Conservation (phyloP, 352 stramenopile genomes). For the Globisporangium rhizosaccharum region DNA sequence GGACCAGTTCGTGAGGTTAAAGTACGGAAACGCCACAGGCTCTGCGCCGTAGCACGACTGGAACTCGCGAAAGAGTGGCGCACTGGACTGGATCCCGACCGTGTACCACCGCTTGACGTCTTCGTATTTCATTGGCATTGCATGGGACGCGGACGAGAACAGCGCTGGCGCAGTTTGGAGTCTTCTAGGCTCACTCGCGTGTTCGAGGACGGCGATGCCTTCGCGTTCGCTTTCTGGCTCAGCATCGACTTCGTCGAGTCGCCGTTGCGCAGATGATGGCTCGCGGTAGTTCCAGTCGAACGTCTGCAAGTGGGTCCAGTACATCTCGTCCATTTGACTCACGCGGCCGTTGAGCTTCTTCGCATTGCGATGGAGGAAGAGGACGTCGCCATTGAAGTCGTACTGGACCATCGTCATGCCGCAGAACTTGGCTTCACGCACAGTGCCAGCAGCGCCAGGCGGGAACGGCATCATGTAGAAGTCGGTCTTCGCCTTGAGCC, state of each 20-base stretch:
- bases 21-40: slow-evolving; percentile 24
- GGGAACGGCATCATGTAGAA: slow-evolving; percentile 63
- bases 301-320: slow-evolving; percentile 38
- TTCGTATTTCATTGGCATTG: slow-evolving; percentile 32
- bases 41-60: slow-evolving; percentile 47
- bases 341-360: slow-evolving; percentile 60
- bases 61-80: slow-evolving; percentile 41
- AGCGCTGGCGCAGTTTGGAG: neutral
- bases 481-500: slow-evolving; percentile 55
- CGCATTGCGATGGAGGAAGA: slow-evolving; percentile 74
- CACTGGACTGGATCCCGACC: slow-evolving; percentile 36
- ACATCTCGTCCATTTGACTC: slow-evolving; percentile 28
- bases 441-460: slow-evolving; percentile 31
- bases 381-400: slow-evolving; percentile 35
- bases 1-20: slow-evolving; percentile 36
- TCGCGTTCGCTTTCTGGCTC: neutral
- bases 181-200: too few species aligned
- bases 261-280: neutral
- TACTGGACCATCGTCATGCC: slow-evolving; percentile 77
- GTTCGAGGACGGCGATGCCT: neutral
- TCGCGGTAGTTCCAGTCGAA: slow-evolving; percentile 29
- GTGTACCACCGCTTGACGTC: slow-evolving; percentile 40
- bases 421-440: slow-evolving; percentile 45
- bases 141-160: slow-evolving; percentile 6
- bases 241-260: neutral